Percentiles rank a stretch among this genome's conserved stretches.
Evolutionary conservation across 805 yeast species (phyloP).

Genomic region (Candida peoriensis): DNA sequence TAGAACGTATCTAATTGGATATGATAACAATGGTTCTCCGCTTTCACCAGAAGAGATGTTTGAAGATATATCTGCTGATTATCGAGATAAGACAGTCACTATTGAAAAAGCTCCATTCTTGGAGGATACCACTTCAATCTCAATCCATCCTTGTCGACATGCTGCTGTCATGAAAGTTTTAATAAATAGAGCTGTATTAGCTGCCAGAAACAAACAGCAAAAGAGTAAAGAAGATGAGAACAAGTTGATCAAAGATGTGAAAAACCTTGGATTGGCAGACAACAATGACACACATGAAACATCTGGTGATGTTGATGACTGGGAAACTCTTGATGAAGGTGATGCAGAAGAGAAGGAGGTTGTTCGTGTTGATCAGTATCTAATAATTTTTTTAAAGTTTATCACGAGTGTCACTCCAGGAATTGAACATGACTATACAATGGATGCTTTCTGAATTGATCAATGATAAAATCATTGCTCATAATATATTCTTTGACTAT

Average conservation of each 20-base stretch:
- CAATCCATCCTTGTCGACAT: slow-evolving; percentile 95
- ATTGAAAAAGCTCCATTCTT: slow-evolving; percentile 89
- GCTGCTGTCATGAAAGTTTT: slow-evolving; percentile 90
- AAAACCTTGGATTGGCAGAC: slow-evolving; percentile 43
- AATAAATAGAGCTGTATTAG: slow-evolving; percentile 65
- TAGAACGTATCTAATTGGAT: slow-evolving; percentile 88
- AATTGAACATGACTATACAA: slow-evolving; percentile 96
- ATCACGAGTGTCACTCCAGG: slow-evolving; percentile 98
- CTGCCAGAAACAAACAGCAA: slow-evolving; percentile 30
- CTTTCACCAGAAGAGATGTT: slow-evolving; percentile 86
- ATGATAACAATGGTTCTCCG: slow-evolving; percentile 77
- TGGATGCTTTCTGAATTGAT: slow-evolving; percentile 69
- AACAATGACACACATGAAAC: slow-evolving; percentile 21
- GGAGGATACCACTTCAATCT: slow-evolving; percentile 65
- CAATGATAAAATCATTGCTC: background rate
- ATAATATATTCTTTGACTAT: background rate
- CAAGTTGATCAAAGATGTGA: slow-evolving; percentile 36
- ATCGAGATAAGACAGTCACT: slow-evolving; percentile 93
- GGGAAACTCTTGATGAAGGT: slow-evolving; percentile 48
- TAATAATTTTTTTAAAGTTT: slow-evolving; percentile 85
- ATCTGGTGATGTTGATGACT: slow-evolving; percentile 53
- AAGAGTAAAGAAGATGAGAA: slow-evolving; percentile 18
- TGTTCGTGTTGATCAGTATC: slow-evolving; percentile 85
- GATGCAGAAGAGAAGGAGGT: slow-evolving; percentile 34
- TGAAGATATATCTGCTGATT: slow-evolving; percentile 88